Evolutionary conservation across 2,329 filamentous ascomycete species (phyloP), one percentile per base, ranked within the genome.

Genomic region (Talaromyces sp.): DNA sequence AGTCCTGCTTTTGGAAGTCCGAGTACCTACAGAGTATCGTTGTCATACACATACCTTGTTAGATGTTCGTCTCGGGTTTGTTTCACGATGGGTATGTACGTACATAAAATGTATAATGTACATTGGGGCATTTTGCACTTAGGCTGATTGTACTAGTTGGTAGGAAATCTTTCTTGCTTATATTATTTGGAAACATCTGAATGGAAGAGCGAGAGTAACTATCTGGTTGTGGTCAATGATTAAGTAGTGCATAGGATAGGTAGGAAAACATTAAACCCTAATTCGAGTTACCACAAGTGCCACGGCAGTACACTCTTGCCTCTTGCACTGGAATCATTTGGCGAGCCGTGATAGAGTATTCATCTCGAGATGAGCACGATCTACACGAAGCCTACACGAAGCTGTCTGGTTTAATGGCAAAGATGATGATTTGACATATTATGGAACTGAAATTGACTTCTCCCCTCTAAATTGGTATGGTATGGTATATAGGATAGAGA

Each of bases 391-490:
- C 5, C 17, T 15, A 49, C 19, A 11, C 1, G 22, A 25, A 2
- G 25, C 25, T 11, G 19, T 13, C n/a, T n/a, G n/a, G n/a, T n/a
- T n/a, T 47, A 22, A 47, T 10, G 6, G 10, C 19, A 22, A 47
- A 11, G 8, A 47, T 22, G 15, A 13, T 47, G n/a, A 47, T 27
- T 17, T n/a, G 25, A 31, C 15, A 51, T 51, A 53, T 53, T 25
- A 29, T 31, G 6, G 47, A 29, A 8, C 17, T 11, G n/a, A 13
- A 53, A 53, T n/a, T 53, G 49, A 31, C 27, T 53, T 53, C 49
- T 53, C 49, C 47, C 25, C 49, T 53, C 49, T 53, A 53, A 53
- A 51, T n/a, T 53, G 49, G 43, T 22, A 47, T 47, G 49, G 43
- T 22, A 47, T 47, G 19, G 47, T 51, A 53, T 53, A 53, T 53